phyloP scores from a whole-genome alignment of 164 flowering plant species.

The Taxillus chinensis region DNA sequence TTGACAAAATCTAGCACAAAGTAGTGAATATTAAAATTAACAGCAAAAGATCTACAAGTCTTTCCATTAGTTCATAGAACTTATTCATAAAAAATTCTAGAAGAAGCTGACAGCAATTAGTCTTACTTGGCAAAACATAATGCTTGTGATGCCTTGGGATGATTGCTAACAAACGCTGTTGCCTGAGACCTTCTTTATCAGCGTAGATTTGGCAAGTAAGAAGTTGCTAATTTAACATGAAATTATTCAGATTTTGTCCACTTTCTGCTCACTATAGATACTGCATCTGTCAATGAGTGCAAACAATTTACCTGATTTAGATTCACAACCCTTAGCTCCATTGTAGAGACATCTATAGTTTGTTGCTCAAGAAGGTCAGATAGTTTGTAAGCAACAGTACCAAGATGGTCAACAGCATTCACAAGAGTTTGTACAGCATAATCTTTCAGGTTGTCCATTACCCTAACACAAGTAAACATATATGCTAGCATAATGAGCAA shows the following conservation, averaged over 20 bases:
- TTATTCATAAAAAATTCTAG: background rate
- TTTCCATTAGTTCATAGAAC: too few relatives aligned
- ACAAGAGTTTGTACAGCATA: conserved; percentile 91
- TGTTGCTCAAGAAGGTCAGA: conserved; percentile 89
- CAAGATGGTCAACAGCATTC: conserved; percentile 97
- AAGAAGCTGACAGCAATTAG: background rate
- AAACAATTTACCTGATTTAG: conserved; percentile 59
- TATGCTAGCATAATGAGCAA: too few relatives aligned
- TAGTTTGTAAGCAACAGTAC: conserved; percentile 91
- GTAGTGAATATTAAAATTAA: conserved; percentile 1
- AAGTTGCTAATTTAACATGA: conserved; percentile 42
- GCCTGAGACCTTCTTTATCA: conserved; percentile 76
- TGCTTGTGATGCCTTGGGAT: conserved; percentile 93
- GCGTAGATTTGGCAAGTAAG: conserved; percentile 68
- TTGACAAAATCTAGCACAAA: conserved; percentile 47
- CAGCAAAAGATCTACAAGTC: background rate
- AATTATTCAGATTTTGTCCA: conserved; percentile 11
- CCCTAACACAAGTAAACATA: conserved; percentile 32
- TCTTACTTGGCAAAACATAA: conserved; percentile 82
- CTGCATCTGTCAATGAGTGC: background rate
- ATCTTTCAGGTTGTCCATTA: conserved; percentile 86
- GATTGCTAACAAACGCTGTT: conserved; percentile 68
- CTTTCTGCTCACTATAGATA: background rate
- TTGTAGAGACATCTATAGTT: conserved; percentile 48
- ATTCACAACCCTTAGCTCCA: conserved; percentile 58